A percentile compares a stretch with the other conserved stretches of the same genome.
These are phyloP conservation scores for Acer campestre DNA, from an alignment of 345 rosid species.

Conservation along the genomic window DNA sequence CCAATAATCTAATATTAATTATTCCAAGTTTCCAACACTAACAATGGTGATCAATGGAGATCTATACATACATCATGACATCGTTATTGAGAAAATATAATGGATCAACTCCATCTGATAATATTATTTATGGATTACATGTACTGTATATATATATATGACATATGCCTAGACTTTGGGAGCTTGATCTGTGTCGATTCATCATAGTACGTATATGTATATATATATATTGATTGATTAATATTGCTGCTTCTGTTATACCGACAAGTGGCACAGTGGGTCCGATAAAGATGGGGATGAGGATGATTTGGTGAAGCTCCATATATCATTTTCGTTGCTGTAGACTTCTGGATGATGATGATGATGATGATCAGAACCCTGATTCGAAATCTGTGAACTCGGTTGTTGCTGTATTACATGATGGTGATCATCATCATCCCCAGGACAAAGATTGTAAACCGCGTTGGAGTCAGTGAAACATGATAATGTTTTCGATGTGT, in stretches of 20 bases:
- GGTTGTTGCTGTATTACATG: conserved; percentile 39
- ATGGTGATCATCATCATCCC: conserved; percentile 45
- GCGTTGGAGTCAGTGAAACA: conserved; percentile 47
- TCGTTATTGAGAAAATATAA: conserved; percentile 11
- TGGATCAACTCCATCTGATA: neutral
- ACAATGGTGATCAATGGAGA: conserved; percentile 11
- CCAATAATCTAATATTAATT: neutral
- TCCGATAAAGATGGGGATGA: conserved; percentile 65
- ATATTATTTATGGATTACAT: conserved; percentile 21
- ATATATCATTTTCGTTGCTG: conserved; percentile 50
- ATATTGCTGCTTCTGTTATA: conserved; percentile 31
- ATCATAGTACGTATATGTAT: no score
- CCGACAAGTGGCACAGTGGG: conserved; percentile 75
- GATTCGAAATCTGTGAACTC: conserved; percentile 29
- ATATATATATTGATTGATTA: neutral
- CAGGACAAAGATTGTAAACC: conserved; percentile 40
- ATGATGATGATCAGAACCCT: conserved; percentile 4
- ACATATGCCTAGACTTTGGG: conserved; percentile 16
- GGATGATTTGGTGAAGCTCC: conserved; percentile 67
- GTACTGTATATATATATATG: neutral
- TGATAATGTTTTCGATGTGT: conserved; percentile 46
- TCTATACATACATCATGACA: neutral
- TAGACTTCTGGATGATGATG: conserved; percentile 19
- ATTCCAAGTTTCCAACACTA: conserved; percentile 3
- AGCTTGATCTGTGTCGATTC: conserved; percentile 15